Conservation (phyloP, 441 rosid species). For the Bruguiera hainesii region DNA sequence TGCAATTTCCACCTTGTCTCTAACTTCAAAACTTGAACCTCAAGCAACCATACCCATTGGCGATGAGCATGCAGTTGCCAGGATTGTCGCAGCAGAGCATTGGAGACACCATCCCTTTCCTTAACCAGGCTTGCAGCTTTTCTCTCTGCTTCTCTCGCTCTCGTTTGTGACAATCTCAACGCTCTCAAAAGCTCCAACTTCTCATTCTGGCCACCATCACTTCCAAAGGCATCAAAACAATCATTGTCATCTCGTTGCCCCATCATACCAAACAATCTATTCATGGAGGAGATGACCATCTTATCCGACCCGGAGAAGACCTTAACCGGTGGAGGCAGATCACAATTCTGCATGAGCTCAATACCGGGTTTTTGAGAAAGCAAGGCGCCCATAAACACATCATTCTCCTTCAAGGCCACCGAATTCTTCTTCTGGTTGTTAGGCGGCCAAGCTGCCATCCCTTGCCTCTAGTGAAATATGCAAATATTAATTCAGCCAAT, state of each 20-base stretch:
- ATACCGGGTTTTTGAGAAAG: slow-evolving; percentile 28
- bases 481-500: not conserved
- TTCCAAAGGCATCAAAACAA: slow-evolving; percentile 4
- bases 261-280: slow-evolving; percentile 21
- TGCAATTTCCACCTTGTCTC: slow-evolving; percentile 14
- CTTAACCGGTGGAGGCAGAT: slow-evolving; percentile 58
- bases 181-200: slow-evolving; percentile 59
- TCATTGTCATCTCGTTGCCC: slow-evolving; percentile 11
- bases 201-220: slow-evolving; percentile 17
- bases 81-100: slow-evolving; percentile 40
- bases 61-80: slow-evolving; percentile 39
- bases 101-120: slow-evolving; percentile 38
- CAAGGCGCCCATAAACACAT: slow-evolving; percentile 25
- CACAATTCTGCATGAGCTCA: slow-evolving; percentile 56
- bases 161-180: slow-evolving; percentile 54
- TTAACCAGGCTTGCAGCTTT: slow-evolving; percentile 32
- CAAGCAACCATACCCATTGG: slow-evolving; percentile 51
- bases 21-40: slow-evolving; percentile 35
- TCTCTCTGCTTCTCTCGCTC: slow-evolving; percentile 69
- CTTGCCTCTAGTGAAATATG: too few species aligned
- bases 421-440: slow-evolving; percentile 18
- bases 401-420: slow-evolving; percentile 19
- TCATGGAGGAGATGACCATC: slow-evolving; percentile 24
- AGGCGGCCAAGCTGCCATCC: slow-evolving; percentile 28
- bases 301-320: slow-evolving; percentile 38